These are phyloP conservation scores for Paragyromitra xinjiangensis DNA, from an alignment of 495 filamentous ascomycete genomes.

Conservation along the genomic window DNA sequence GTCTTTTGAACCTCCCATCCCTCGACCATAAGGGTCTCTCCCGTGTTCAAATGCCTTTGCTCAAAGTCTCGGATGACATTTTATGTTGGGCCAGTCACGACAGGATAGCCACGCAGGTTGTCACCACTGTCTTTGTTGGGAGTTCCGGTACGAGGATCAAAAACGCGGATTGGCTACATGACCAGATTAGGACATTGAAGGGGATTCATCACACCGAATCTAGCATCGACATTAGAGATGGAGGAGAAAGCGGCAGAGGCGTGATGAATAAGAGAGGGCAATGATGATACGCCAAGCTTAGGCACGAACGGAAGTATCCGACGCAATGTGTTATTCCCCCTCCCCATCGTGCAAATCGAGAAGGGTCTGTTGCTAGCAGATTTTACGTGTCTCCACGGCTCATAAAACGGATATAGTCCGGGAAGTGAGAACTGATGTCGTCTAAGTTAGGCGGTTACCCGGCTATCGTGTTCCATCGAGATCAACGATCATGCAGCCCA, in stretches of 20 bases:
- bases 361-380: slow-evolving; percentile 58
- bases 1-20: background rate
- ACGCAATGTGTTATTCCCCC: slow-evolving; percentile 4
- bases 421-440: slow-evolving; percentile 46
- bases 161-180: background rate
- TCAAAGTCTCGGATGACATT: background rate
- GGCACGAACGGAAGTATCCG: slow-evolving; percentile 14
- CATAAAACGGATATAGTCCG: slow-evolving; percentile 11
- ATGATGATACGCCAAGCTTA: background rate
- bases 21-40: background rate
- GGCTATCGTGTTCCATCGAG: slow-evolving; percentile 36
- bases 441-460: slow-evolving; percentile 35
- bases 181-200: background rate
- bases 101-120: background rate
- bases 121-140: background rate
- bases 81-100: slow-evolving; percentile 1
- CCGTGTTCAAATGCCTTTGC: slow-evolving; percentile 1
- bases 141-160: background rate
- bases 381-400: slow-evolving; percentile 34
- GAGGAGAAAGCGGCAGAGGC: background rate
- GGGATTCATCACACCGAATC: slow-evolving; percentile 19
- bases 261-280: background rate
- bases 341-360: slow-evolving; percentile 25
- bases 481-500: slow-evolving; percentile 37
- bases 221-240: slow-evolving; percentile 15